Conservation (phyloP, 2,329 filamentous ascomycete species). For the Ophiostoma triangulosporum region DNA sequence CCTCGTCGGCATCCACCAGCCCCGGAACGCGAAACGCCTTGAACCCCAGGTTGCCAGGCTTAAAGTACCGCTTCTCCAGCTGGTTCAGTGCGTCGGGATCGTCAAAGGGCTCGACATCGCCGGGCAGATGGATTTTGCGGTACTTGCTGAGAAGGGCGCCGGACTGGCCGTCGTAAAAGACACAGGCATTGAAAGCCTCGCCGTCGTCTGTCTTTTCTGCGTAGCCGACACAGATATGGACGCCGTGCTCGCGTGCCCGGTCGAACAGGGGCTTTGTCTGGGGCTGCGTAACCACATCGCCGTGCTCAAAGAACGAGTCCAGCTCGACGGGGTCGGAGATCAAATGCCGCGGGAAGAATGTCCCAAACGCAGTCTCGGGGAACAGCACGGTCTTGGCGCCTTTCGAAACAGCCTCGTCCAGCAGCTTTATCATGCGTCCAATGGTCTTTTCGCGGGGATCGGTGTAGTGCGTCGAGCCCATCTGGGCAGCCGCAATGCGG, state of each 20-base stretch:
- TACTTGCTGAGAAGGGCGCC: conserved; percentile 35
- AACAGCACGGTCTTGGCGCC: conserved; percentile 37
- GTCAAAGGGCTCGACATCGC: conserved; percentile 35
- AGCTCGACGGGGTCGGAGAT: conserved; percentile 33
- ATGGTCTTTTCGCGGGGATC: conserved; percentile 28
- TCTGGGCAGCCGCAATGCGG: conserved; percentile 36
- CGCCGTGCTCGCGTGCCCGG: conserved; percentile 28
- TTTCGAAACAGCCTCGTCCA: conserved; percentile 29
- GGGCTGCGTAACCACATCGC: conserved; percentile 25
- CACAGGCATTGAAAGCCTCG: conserved; percentile 31
- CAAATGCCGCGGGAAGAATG: conserved; percentile 41
- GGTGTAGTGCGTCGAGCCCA: conserved; percentile 32
- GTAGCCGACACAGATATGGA: conserved; percentile 40
- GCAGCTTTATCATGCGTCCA: conserved; percentile 33
- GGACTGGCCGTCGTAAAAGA: conserved; percentile 35
- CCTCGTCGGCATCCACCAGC: conserved; percentile 26
- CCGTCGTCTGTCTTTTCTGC: conserved; percentile 30
- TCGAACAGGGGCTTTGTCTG: conserved; percentile 36
- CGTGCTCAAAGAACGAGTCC: conserved; percentile 34
- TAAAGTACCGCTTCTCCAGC: conserved; percentile 43
- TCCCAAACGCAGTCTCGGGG: conserved; percentile 39
- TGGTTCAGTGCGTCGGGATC: conserved; percentile 34
- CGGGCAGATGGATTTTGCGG: conserved; percentile 41
- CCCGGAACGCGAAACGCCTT: conserved; percentile 36
- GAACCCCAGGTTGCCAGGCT: conserved; percentile 38